These are phyloP conservation scores for Ilyonectria destructans DNA, from an alignment of 2,329 filamentous ascomycete species.

Conservation along the genomic window DNA sequence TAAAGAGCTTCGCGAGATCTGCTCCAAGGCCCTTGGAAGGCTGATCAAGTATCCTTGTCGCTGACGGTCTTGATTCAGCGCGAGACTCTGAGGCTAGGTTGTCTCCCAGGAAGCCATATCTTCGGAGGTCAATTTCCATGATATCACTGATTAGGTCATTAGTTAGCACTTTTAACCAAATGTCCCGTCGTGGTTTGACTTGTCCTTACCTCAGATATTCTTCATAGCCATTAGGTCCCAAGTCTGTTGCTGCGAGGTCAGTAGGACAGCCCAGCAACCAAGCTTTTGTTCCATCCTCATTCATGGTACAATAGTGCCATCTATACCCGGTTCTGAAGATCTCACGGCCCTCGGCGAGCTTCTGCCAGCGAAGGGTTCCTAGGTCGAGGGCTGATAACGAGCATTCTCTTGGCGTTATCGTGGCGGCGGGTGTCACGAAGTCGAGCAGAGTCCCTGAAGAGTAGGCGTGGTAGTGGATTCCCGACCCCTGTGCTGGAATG, in stretches of 20 bases:
- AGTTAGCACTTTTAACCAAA: conserved; percentile 26
- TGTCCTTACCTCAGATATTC: conserved; percentile 81
- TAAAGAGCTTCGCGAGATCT: conserved; percentile 90
- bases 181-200: not conserved
- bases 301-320: conserved; percentile 98
- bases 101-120: conserved; percentile 92
- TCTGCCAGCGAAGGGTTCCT: conserved; percentile 91
- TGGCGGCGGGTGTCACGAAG: conserved; percentile 92
- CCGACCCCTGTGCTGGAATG: conserved; percentile 89
- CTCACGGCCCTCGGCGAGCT: conserved; percentile 93
- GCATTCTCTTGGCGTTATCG: conserved; percentile 89
- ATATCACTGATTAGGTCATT: conserved; percentile 76
- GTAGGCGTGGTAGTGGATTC: conserved; percentile 96
- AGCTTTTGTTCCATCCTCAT: conserved; percentile 94
- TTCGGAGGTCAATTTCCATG: conserved; percentile 91
- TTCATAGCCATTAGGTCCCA: conserved; percentile 81
- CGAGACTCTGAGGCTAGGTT: conserved; percentile 73
- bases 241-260: conserved; percentile 76
- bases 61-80: conserved; percentile 65
- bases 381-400: conserved; percentile 92
- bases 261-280: conserved; percentile 96
- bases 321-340: conserved; percentile 93
- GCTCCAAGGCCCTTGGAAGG: conserved; percentile 82
- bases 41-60: conserved; percentile 66
- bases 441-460: conserved; percentile 94